Evolutionary conservation across 495 filamentous ascomycete species (phyloP), one percentile per base, ranked within the genome.

Genomic region (Corynascus novoguineensis): DNA sequence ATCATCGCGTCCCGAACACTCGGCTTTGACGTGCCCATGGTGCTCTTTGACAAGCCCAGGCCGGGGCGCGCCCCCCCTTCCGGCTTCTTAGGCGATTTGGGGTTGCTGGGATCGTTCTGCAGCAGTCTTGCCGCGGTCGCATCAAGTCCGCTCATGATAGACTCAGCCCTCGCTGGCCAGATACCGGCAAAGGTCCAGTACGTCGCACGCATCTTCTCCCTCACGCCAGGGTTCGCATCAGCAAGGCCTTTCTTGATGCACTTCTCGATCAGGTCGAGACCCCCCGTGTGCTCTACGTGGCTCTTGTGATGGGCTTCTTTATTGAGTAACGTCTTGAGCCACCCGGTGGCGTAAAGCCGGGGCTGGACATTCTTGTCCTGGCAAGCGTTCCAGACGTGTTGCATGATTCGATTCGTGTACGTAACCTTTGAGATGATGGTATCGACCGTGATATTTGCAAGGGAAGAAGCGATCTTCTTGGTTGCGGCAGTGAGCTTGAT

Each of bases 321-420:
- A 52, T 76, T 85, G 29, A 98, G 71, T 32, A 97, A 60, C 3
- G 86, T 90, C 68, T 83, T 88, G 12, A 97, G 72, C 93, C 93
- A 98, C 12, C 83, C 87, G 19, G 87, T 73, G 11, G 85, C 86
- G 71, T 83, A 96, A 2, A 81, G 81, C 48, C 93, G 83, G 25
- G 91, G 80, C 60, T 90, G 85, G 2, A 89, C 83, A 68, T 96
- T 97, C 74, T 96, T 98, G 68, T 97, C 93, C 65, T 92, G 85
- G 50, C 78, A 85, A 27, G 95, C 90, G 53, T 70, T 71, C 68
- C 81, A 83, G 31, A 97, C 75, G 62, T 97, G 91, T 62, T 95
- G 87, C 75, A 96, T 76, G 53, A 96, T 75, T 19, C 90, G 85
- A 52, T 76, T 68, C 51, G 82, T 89, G 68, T 89, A 97, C 0